Evolutionary conservation across 2,329 filamentous ascomycete species (phyloP), one percentile per base, ranked within the genome.

Genomic region (Colletotrichum godetiae): DNA sequence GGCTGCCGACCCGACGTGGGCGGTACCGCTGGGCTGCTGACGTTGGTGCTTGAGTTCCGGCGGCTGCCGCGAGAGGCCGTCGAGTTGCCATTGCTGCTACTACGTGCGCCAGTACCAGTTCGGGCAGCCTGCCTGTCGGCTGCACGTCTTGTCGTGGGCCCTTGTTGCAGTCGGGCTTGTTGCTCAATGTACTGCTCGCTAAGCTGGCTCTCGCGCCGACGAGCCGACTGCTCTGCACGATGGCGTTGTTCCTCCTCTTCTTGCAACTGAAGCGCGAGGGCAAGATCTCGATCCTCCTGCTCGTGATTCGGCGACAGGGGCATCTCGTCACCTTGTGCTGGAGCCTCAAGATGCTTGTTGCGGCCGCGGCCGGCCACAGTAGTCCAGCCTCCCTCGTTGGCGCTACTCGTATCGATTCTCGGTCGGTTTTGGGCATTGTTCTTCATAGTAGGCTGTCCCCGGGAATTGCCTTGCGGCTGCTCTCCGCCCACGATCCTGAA

Each of bases 161-260:
- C 79, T 64, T 83, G 81, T 52, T 73, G 71, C 27, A 73, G n/a
- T 6, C 84, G 83, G 6, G 85, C 88, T 78, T 92, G 90, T 75
- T 91, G 90, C 76, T 93, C 90, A 69, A 95, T 93, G 76, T 88
- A 93, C 74, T 92, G 90, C 78, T 93, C 91, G 0, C 92, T 93
- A 1, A 94, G 85, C 70, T 90, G 85, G 67, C 90, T 91, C 80
- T 95, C 92, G n/a, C 90, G 86, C 12, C 87, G 86, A 8, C 92
- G 88, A 1, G 92, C 89, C 11, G 89, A 90, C 61, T 91, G 88
- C 62, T 90, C 88, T 7, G 79, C 77, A n/a, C 90, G 89, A 75
- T 95, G 91, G 15, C 91, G 89, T 78, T 95, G 92, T 75, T 98
- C 95, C 81, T 98, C 96, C 80, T 98, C 95, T 78, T 98, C 97